phyloP scores from a whole-genome alignment of 2,329 filamentous ascomycete genomes.

The Coniochaeta sp. region DNA sequence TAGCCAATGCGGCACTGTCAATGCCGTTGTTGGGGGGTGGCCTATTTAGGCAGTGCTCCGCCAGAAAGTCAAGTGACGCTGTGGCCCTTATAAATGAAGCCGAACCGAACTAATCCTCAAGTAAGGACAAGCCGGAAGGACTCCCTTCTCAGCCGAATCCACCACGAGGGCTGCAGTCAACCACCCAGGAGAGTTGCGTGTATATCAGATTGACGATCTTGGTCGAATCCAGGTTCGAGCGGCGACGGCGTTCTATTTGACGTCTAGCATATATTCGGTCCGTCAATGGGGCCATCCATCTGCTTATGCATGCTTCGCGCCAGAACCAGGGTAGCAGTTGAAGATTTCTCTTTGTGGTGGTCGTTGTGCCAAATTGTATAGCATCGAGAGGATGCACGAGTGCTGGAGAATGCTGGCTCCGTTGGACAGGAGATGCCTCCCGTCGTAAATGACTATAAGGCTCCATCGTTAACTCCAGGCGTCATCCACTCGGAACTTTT shows the following conservation, averaged over 20 bases:
- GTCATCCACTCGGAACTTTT: too few relatives aligned
- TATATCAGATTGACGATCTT: neutral
- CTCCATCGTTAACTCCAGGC: too few relatives aligned
- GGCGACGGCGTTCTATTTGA: neutral
- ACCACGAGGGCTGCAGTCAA: neutral
- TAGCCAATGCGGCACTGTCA: constrained; percentile 5
- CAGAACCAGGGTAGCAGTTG: neutral
- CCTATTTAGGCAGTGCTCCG: constrained; percentile 15
- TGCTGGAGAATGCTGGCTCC: too few relatives aligned
- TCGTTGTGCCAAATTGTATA: too few relatives aligned
- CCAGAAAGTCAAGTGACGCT: neutral
- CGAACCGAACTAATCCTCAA: neutral
- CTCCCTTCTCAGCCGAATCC: constrained; percentile 12
- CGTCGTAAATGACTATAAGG: too few relatives aligned
- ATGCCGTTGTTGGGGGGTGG: constrained; percentile 1
- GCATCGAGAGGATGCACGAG: too few relatives aligned
- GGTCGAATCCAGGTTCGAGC: neutral
- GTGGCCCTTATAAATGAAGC: neutral
- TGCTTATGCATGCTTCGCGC: neutral
- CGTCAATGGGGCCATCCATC: neutral
- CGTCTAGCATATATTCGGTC: neutral
- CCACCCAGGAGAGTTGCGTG: neutral
- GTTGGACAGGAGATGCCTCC: too few relatives aligned
- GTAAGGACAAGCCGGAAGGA: constrained; percentile 13
- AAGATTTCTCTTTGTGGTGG: too few relatives aligned